These are phyloP conservation scores for Adiantum capillusveneris DNA, from an alignment of 75 land plant species.

Conservation along the genomic window DNA sequence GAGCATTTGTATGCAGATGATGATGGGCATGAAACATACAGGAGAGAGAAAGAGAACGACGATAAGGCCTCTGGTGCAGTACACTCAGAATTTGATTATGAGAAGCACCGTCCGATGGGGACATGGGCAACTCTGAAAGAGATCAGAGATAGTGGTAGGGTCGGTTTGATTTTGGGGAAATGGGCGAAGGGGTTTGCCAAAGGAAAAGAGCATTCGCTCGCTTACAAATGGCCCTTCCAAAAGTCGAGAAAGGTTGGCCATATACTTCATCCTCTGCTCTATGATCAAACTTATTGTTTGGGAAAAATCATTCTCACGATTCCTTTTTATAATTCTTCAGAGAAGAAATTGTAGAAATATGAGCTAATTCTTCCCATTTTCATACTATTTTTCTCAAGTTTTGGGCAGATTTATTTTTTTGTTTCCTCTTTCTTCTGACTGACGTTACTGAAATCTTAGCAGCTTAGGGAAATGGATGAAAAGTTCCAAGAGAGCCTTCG, in stretches of 20 bases:
- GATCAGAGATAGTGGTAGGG: not conserved
- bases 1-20: not conserved
- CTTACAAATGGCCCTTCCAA: slow-evolving; percentile 7
- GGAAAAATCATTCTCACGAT: no score
- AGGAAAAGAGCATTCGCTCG: not conserved
- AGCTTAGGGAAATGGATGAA: slow-evolving; percentile 5
- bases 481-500: slow-evolving; percentile 5
- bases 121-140: slow-evolving; percentile 6
- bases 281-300: no score
- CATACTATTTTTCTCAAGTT: no score
- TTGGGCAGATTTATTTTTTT: not conserved
- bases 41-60: not conserved
- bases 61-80: not conserved
- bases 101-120: slow-evolving; percentile 2
- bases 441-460: not conserved
- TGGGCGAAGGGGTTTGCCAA: not conserved
- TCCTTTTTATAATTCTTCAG: no score
- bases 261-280: not conserved
- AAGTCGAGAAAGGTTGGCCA: not conserved
- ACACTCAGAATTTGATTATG: not conserved
- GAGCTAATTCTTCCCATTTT: not conserved
- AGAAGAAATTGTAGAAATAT: no score
- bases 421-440: not conserved
- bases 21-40: not conserved
- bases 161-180: not conserved